Evolutionary conservation across 78 protist species (phyloP).

Genomic region (Dictyostelium discoideum): dicty_2.7 NC_007089.4:6309501-6310000

Average conservation of each 20-base stretch:
- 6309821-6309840: conserved; percentile 11
- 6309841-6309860: conserved; percentile 24
- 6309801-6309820: conserved; percentile 65
- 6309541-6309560: background rate
- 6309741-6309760: background rate
- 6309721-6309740: background rate
- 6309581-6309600: background rate
- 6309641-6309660: conserved; percentile 8
- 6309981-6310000: background rate
- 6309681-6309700: conserved; percentile 21
- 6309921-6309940: conserved; percentile 39
- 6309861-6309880: conserved; percentile 47
- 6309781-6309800: conserved; percentile 55
- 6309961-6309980: conserved; percentile 73
- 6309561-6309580: background rate
- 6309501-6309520: background rate
- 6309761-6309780: conserved; percentile 36
- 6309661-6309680: conserved; percentile 19
- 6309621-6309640: background rate
- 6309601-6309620: background rate
- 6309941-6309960: conserved; percentile 54
- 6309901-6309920: conserved; percentile 30
- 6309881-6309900: conserved; percentile 40
- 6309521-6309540: background rate
- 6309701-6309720: conserved; percentile 47